Base-by-base conservation (phyloP, 2,329 filamentous ascomycete species). In the Fusarium siculi region DNA sequence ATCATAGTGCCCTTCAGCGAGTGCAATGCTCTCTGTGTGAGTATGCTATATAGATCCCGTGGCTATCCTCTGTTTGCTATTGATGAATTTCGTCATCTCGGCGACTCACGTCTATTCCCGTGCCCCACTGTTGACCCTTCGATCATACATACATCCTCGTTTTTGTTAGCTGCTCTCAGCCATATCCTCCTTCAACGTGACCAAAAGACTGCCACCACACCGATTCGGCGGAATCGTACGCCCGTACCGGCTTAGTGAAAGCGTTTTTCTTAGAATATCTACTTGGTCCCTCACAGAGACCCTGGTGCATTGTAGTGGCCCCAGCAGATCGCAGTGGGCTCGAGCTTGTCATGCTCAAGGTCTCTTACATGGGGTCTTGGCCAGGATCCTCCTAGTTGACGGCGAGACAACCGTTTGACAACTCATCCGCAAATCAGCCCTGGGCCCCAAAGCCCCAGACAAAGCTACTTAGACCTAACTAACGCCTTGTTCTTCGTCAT, bases 361-460 rank as follows among this genome's bases (percentile, higher is more conserved):
- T 76, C 79, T 79, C 77, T 76, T 80, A 79, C 81, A 81, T 79
- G 78, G 80, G 70, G 74, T 66, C 67, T 75, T 68, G 77, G 72
- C 83, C 77, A 77, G 83, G 84, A 82, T 84, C 77, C 76, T 81
- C 83, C 83, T 77, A 79, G 83, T 80, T 82, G 77, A 79, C 75
- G 75, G 76, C 80, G 75, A 80, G 77, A 80, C 78, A 72, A 74
- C 77, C 71, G 80, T 80, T 75, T 80, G 78, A 81, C 79, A 81
- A 81, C 77, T 80, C 80, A 79, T 73, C 68, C 74, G 66, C 66
- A 74, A 77, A 77, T 78, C 79, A 76, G 79, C 79, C 78, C 78
- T 76, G 72, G 70, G 54, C 74, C 69, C 74, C 74, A 74, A 72
- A 76, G 76, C 76, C 76, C 76, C 76, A 75, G 76, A 76, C 67